Base-by-base conservation (phyloP, 345 rosid genomes). In the Ricinus communis region DNA sequence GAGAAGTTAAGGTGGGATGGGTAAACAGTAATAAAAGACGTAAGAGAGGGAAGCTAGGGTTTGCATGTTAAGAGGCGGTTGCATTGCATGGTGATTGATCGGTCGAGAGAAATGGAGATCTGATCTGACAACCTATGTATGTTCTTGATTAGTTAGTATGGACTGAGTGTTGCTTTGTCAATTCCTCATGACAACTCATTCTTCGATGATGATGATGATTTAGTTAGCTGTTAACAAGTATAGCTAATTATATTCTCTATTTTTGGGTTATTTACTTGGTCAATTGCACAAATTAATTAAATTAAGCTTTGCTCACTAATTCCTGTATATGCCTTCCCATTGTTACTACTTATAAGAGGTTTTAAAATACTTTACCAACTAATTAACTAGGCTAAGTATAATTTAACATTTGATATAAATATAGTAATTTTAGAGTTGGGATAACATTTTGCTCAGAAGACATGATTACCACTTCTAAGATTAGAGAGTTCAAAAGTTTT, bases 41-140 rank as follows among this genome's bases (percentile, higher is more conserved):
- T 10, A 12, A 19, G n/a, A 2, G 45, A 50, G 11, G 28, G 36
- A 45, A 7, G 36, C 5, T 31, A 31, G 58, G 51, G 57, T 24
- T 47, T 59, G 73, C 58, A 60, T 70, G 58, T 67, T n/a, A 49
- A 51, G 10, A 49, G 50, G 57, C 16, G 21, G 66, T 21, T 60
- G 46, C n/a, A n/a, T 47, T 8, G 52, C 6, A 46, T 16, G 12
- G n/a, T 27, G 18, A 58, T 16, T n/a, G n/a, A n/a, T n/a, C n/a
- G 40, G 30, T 30, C n/a, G n/a, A n/a, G n/a, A n/a, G n/a, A 18
- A 14, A 2, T 6, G 30, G 27, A 30, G n/a, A 38, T n/a, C 49
- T 30, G n/a, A 38, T n/a, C 49, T 30, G 38, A 15, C 21, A 22
- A 45, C 14, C 36, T 36, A 62, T 31, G 30, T 57, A 25, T 27